These are phyloP conservation scores for Lecanicillium sp. DNA, from an alignment of 2,329 filamentous ascomycete species.

Conservation along the genomic window DNA sequence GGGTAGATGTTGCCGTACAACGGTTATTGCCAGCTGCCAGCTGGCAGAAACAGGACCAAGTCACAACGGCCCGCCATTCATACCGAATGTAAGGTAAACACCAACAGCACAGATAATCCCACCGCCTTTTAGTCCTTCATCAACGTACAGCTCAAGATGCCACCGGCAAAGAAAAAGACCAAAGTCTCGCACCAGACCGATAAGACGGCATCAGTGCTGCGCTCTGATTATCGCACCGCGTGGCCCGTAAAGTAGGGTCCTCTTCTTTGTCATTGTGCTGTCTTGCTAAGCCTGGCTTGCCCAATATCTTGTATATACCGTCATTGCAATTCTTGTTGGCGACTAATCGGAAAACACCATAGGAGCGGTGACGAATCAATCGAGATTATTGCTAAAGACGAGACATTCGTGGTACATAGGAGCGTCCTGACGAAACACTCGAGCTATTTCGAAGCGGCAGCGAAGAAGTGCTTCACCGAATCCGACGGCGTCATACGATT, in stretches of 20 bases:
- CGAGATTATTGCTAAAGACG: constrained; percentile 20
- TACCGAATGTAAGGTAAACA: too few relatives aligned
- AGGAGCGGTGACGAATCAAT: constrained; percentile 22
- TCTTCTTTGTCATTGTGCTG: too few relatives aligned
- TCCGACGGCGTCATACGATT: constrained; percentile 19
- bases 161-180: constrained; percentile 17
- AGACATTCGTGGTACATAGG: constrained; percentile 21
- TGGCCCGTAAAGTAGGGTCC: constrained; percentile 26
- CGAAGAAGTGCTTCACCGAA: constrained; percentile 20
- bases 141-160: constrained; percentile 11
- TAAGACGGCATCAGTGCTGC: constrained; percentile 16
- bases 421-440: constrained; percentile 22
- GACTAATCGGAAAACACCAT: constrained; percentile 2
- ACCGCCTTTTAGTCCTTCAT: constrained; percentile 6
- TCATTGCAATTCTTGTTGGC: too few relatives aligned
- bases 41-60: neutral
- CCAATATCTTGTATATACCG: too few relatives aligned
- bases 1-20: neutral
- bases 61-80: too few relatives aligned
- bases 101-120: neutral
- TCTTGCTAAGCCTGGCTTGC: too few relatives aligned
- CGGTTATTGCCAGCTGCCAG: constrained; percentile 4
- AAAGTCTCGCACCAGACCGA: constrained; percentile 12
- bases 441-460: constrained; percentile 24
- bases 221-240: constrained; percentile 22